A percentile compares a stretch with the other conserved stretches of the same genome.
These are phyloP conservation scores for Mycena polygramma DNA, from an alignment of 768 basidiomycete genomes.

Conservation along the genomic window DNA sequence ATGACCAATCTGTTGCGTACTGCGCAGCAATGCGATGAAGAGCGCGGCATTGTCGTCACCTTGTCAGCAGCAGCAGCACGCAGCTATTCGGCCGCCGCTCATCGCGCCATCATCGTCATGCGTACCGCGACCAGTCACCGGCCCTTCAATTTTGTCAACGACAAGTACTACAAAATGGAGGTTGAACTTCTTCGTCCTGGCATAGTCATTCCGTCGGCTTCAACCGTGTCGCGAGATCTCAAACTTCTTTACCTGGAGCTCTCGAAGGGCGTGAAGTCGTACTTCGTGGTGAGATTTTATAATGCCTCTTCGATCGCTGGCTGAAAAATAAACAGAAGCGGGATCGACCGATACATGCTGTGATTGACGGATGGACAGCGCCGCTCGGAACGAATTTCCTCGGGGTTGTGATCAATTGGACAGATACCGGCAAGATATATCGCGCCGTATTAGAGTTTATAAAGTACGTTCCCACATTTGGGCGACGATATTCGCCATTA, in stretches of 20 bases:
- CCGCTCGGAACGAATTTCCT: background rate
- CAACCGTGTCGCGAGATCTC: conserved; percentile 43
- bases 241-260: conserved; percentile 37
- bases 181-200: conserved; percentile 49
- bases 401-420: background rate
- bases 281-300: conserved; percentile 4
- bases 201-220: conserved; percentile 40
- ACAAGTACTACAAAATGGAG: conserved; percentile 44
- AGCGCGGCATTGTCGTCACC: background rate
- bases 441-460: background rate
- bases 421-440: background rate
- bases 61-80: background rate
- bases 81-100: conserved; percentile 33
- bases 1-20: too few species aligned
- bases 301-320: too few species aligned
- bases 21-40: background rate
- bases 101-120: conserved; percentile 45
- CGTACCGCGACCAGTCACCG: conserved; percentile 39
- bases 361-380: background rate
- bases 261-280: conserved; percentile 36
- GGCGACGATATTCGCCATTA: background rate
- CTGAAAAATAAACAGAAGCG: background rate
- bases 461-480: background rate
- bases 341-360: background rate
- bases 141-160: conserved; percentile 46